These are phyloP conservation scores for Ulota crispa DNA, from an alignment of 225 moss, liverwort and hornwort species.

Conservation along the genomic window DNA sequence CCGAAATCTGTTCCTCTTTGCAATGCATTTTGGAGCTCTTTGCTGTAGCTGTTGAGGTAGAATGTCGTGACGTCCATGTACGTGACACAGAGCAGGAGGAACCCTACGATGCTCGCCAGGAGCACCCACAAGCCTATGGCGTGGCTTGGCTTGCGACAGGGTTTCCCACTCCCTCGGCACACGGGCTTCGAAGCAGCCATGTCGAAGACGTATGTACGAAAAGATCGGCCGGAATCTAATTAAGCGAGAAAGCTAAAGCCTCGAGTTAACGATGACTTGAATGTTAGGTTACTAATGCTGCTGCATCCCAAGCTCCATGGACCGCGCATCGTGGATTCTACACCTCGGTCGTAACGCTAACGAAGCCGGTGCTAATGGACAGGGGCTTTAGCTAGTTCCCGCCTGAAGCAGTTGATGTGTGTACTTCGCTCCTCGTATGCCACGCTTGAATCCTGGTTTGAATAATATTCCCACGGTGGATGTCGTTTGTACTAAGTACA, in stretches of 20 bases:
- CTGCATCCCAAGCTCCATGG: background rate
- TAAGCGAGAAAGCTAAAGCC: too few relatives aligned
- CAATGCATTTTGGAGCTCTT: background rate
- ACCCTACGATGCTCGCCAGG: slow-evolving; percentile 16
- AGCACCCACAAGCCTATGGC: slow-evolving; percentile 19
- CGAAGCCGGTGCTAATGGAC: background rate
- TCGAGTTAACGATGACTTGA: background rate
- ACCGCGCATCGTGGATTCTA: background rate
- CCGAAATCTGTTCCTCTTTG: background rate
- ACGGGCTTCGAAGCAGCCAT: slow-evolving; percentile 10
- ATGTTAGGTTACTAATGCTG: background rate
- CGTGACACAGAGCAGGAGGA: slow-evolving; percentile 28
- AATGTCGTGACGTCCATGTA: slow-evolving; percentile 25
- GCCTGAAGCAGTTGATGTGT: background rate
- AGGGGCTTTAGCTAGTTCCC: background rate
- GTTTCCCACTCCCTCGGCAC: slow-evolving; percentile 6
- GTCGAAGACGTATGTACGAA: background rate
- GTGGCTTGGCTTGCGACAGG: background rate
- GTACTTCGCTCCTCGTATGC: background rate
- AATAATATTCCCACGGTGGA: background rate
- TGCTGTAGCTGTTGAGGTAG: background rate
- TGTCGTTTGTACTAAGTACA: background rate
- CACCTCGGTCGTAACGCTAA: background rate
- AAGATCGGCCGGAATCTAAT: too few relatives aligned
- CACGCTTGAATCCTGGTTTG: background rate